A percentile compares a stretch with the other conserved stretches of the same genome.
Evolutionary conservation across 2,329 filamentous ascomycete species (phyloP).

Genomic region (Fusarium sp.): DNA sequence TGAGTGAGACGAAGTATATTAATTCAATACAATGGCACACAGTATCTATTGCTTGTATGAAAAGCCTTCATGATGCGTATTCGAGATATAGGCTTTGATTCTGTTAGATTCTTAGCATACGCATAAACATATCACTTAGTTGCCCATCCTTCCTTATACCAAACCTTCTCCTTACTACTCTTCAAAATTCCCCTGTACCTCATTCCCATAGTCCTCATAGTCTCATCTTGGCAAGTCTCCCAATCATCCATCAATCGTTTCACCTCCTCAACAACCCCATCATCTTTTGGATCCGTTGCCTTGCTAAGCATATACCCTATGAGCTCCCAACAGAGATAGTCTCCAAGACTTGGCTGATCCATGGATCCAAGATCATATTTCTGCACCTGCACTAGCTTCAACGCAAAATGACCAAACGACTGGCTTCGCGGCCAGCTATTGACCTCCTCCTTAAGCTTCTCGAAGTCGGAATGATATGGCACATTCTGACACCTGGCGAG

Average conservation of each 20-base stretch:
- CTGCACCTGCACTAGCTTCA: constrained; percentile 21
- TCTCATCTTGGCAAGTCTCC: constrained; percentile 17
- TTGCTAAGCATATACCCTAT: constrained; percentile 12
- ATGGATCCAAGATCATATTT: constrained; percentile 4
- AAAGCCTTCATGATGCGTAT: neutral
- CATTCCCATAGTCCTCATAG: constrained; percentile 16
- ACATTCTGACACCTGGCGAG: constrained; percentile 20
- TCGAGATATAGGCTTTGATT: neutral
- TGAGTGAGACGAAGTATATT: no score
- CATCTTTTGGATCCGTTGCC: neutral
- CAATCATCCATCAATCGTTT: constrained; percentile 23
- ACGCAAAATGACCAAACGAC: constrained; percentile 8
- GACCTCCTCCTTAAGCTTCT: constrained; percentile 24
- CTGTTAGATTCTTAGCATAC: no score
- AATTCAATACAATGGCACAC: no score
- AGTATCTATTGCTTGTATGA: no score
- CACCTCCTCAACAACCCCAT: neutral
- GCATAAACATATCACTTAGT: neutral
- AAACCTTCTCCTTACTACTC: neutral
- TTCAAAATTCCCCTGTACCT: neutral
- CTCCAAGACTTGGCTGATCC: constrained; percentile 13
- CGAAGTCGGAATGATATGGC: constrained; percentile 44
- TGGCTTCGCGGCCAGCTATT: neutral
- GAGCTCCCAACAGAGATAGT: constrained; percentile 40
- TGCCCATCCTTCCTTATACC: constrained; percentile 1